Evolutionary conservation across 208 protist species (phyloP), one percentile per base, ranked within the genome.

Genomic region (Entamoeba moshkovskii): DNA sequence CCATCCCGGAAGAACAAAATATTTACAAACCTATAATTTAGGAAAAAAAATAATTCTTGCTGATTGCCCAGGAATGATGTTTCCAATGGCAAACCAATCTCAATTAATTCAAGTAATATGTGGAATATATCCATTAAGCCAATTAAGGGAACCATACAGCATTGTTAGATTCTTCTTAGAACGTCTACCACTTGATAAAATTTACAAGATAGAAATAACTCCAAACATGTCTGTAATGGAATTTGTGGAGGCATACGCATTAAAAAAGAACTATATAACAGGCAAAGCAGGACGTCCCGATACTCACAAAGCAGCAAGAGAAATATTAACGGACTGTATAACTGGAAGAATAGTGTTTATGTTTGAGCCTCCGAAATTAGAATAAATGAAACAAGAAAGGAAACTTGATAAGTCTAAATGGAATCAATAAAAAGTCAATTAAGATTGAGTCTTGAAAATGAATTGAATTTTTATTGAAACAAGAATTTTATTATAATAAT

Each of bases 1-100:
- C 3, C 94, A 93, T 16, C 95, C 95, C 18, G 95, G 95, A 1
- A 95, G 95, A 85, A 96, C 95, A 3, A 95, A 96, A 52, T 94
- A 95, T 66, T 94, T 95, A 42, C 95, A 96, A 45, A 95, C 95
- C 5, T 22, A 94, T 94, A 3, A 45, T 4, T 25, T 95, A 1
- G 29, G 46, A 22, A 38, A 52, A 13, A 2, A 6, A 13, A 59
- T 95, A 2, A 25, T 5, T 42, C 44, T 95, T 2, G 73, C 33
- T 42, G 95, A 95, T 93, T 95, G 95, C 52, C 95, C 95, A 33
- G 94, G 94, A 25, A 38, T 94, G 38, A 48, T 94, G 59, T 73
- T 73, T 73, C 59, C 59, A 42, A 73, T 73, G 59, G 29, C 8
- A 38, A 73, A 73, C 22, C 59, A 73, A 73, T 38, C 59, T 73